Base-by-base conservation (phyloP, 768 basidiomycete species). In the Pholiota microspora region DNA sequence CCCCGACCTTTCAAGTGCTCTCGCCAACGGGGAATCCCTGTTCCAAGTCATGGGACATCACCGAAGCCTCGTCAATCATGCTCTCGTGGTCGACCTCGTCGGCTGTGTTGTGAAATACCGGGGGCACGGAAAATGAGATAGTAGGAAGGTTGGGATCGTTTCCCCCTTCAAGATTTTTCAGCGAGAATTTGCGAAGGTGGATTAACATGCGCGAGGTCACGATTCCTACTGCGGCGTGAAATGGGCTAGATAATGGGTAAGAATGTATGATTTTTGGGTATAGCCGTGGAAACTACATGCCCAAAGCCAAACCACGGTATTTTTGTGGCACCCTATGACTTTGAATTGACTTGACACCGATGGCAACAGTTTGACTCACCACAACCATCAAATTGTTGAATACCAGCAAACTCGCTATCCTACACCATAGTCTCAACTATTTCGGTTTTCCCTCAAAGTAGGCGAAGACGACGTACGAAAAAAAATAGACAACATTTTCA, bases 221-320 rank as follows among this genome's bases (percentile, higher is more conserved):
- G 18, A 80, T 77, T 1, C 76, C 78, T 28, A 77, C 66, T 1
- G 76, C 75, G 1, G 76, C 77, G 52, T 79, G 77, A 58, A 80
- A 79, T 10, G 78, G 77, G 4, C 74, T 75, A 49, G 15, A 7
- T 8, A 15, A 9, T 23, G 15, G n/a, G 31, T 8, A 4, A 52
- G 40, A 27, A 27, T 8, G 4, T 24, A 9, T 51, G 54, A 42
- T 18, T 2, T 7, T 1, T 27, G 3, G 18, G 9, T 15, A 7
- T 9, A 10, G 23, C 10, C 25, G 28, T 24, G 18, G 3, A n/a
- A n/a, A n/a, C n/a, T n/a, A 60, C 68, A 25, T 56, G 73, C 73
- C 67, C 72, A 59, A 76, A 77, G 53, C 78, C 75, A 53, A 80
- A 78, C 78, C 78, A 80, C 1, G 77, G 78, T 35, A 79, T 77